Percentiles rank a stretch among this genome's conserved stretches.
phyloP scores from a whole-genome alignment of 257 asterid genomes.

The Cynanchum wilfordii region DNA sequence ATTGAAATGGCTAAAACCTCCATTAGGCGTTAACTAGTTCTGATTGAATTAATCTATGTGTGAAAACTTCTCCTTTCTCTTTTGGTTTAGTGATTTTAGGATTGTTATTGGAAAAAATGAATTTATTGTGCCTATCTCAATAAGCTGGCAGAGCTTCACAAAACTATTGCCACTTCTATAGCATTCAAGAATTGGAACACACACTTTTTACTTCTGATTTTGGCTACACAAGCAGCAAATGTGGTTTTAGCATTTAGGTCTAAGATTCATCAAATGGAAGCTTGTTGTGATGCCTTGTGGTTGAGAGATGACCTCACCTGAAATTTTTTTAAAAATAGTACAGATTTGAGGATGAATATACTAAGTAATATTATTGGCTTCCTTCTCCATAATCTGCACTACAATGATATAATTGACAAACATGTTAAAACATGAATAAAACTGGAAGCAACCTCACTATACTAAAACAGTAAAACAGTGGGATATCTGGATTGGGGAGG shows the following conservation, averaged over 20 bases:
- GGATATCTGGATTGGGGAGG: neutral
- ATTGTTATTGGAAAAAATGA: neutral
- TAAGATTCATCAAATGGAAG: neutral
- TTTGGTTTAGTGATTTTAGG: neutral
- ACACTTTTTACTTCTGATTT: neutral
- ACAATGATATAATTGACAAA: neutral
- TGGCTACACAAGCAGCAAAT: neutral
- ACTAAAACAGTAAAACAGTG: neutral
- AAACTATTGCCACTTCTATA: neutral
- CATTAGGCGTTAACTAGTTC: neutral
- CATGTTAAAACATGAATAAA: neutral
- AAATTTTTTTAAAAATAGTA: too few species aligned
- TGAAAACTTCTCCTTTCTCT: neutral
- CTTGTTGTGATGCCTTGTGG: neutral
- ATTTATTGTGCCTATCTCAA: neutral
- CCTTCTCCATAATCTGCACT: neutral
- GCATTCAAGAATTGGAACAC: neutral
- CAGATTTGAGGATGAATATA: neutral
- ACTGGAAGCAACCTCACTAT: neutral
- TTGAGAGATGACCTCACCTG: neutral
- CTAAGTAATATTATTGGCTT: neutral
- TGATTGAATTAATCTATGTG: neutral
- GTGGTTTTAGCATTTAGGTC: neutral
- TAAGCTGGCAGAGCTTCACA: neutral
- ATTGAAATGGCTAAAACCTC: neutral